Evolutionary conservation across 2,329 filamentous ascomycete genomes (phyloP).

Genomic region (Fusarium paranaense): DNA sequence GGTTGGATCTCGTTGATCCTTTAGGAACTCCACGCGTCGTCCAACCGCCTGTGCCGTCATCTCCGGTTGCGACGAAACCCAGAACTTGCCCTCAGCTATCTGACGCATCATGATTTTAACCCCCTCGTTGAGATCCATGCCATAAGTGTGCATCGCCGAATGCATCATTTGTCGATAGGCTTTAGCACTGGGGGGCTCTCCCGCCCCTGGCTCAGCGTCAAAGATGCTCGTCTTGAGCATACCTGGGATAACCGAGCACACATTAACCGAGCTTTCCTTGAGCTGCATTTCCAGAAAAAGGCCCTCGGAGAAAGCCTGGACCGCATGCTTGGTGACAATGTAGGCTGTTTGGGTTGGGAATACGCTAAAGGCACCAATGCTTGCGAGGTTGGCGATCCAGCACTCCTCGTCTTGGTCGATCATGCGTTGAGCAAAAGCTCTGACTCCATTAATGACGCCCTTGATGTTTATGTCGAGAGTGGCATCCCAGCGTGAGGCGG

Average conservation of each 20-base stretch:
- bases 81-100: too few relatives aligned
- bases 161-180: too few relatives aligned
- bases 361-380: neutral
- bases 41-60: too few relatives aligned
- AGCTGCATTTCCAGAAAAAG: neutral
- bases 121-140: too few relatives aligned
- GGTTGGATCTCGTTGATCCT: too few relatives aligned
- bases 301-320: neutral
- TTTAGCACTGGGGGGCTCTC: too few relatives aligned
- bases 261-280: neutral
- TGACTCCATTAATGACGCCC: neutral
- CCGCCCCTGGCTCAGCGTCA: neutral
- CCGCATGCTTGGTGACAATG: slow-evolving; percentile 8
- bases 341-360: slow-evolving; percentile 1
- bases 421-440: slow-evolving; percentile 4
- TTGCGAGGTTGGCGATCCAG: slow-evolving; percentile 5
- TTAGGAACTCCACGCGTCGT: too few relatives aligned
- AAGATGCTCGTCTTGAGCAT: slow-evolving; percentile 1
- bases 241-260: slow-evolving; percentile 5
- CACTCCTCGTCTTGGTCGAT: neutral
- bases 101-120: too few relatives aligned
- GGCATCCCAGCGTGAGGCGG: slow-evolving; percentile 1
- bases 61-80: too few relatives aligned
- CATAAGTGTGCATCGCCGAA: too few relatives aligned
- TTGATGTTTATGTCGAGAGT: slow-evolving; percentile 7